Conservation (phyloP, 805 yeast species). For the Nakazawaea siamensis region DNA sequence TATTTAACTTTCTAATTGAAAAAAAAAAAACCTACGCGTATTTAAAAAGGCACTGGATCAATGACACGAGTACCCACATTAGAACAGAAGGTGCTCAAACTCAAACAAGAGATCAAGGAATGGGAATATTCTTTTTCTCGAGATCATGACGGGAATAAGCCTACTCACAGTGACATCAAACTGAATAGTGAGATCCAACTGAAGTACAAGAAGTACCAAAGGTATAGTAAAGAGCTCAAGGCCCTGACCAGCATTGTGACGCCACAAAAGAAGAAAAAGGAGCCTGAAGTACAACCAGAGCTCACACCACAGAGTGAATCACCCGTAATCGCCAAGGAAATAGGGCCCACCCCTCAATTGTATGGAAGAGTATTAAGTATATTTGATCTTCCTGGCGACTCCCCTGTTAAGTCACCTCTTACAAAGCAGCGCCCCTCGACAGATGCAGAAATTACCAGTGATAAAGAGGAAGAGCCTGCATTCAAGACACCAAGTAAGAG, state of each 20-base stretch:
- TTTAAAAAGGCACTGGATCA: too few relatives aligned
- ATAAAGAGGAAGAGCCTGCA: conserved; percentile 4
- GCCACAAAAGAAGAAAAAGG: conserved; percentile 13
- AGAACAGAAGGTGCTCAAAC: conserved; percentile 12
- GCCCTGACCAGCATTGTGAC: conserved; percentile 2
- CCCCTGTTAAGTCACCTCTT: conserved; percentile 10
- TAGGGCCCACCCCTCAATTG: conserved; percentile 87
- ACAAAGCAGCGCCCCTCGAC: not conserved
- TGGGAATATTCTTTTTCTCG: conserved; percentile 45
- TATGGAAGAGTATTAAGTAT: conserved; percentile 69
- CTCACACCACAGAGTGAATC: conserved; percentile 7
- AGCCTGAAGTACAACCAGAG: conserved; percentile 1
- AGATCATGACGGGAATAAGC: conserved; percentile 30
- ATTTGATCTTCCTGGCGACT: conserved; percentile 39
- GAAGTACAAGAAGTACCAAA: conserved; percentile 26
- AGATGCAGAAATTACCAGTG: not conserved
- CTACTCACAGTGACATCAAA: conserved; percentile 40
- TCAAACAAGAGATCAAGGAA: conserved; percentile 37
- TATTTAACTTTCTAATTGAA: too few relatives aligned
- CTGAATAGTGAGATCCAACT: conserved; percentile 24
- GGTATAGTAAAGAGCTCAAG: conserved; percentile 14
- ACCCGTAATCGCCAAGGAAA: conserved; percentile 22
- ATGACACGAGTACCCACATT: too few relatives aligned
- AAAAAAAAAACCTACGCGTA: too few relatives aligned
- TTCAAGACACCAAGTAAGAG: conserved; percentile 22